phyloP scores from a whole-genome alignment of 1,284 basidiomycete genomes.

The Puccinia hordei region DNA sequence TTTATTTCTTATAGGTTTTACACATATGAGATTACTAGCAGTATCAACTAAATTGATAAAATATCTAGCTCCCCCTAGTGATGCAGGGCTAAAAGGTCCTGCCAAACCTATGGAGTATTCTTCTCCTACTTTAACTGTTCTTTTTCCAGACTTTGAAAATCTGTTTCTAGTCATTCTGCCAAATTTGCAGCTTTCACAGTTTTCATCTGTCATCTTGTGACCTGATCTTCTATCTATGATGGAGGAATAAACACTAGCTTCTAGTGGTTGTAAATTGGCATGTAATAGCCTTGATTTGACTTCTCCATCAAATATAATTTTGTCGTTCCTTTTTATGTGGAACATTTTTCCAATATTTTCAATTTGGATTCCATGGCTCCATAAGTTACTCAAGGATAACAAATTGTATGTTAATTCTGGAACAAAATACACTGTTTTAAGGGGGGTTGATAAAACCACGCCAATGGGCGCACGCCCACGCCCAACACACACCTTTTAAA shows the following conservation, averaged over 20 bases:
- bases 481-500: no score
- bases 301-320: conserved; percentile 21
- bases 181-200: not conserved
- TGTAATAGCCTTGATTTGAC: conserved; percentile 4
- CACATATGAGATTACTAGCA: not conserved
- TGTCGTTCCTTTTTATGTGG: conserved; percentile 11
- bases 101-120: not conserved
- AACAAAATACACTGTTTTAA: conserved; percentile 12
- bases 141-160: not conserved
- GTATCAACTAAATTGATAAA: conserved; percentile 12
- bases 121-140: conserved; percentile 1
- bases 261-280: conserved; percentile 1
- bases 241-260: not conserved
- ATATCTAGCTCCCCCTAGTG: conserved; percentile 4
- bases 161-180: not conserved
- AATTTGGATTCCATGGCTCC: conserved; percentile 14
- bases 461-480: no score
- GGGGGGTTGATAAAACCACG: no score
- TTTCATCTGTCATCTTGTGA: not conserved
- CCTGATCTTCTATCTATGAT: not conserved
- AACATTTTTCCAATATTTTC: conserved; percentile 14
- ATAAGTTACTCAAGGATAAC: conserved; percentile 4
- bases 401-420: conserved; percentile 23
- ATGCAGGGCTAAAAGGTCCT: not conserved
- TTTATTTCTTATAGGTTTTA: conserved; percentile 15